Base-by-base conservation (phyloP, 169 alveolate species). In the Plasmodium blacklocki region DNA sequence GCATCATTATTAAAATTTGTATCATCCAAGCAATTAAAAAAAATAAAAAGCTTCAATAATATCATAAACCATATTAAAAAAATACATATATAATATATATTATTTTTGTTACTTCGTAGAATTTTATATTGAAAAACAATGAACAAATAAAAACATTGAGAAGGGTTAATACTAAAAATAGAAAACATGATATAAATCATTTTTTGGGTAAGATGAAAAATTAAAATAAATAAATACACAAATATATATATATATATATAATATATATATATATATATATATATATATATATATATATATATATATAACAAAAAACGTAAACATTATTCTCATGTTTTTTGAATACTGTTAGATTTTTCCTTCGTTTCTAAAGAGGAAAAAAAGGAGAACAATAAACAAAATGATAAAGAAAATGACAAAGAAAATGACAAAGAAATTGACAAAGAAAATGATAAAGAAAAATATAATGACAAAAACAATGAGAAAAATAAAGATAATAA, bases 201-300 rank as follows among this genome's bases (percentile, higher is more conserved):
- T 26, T 67, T 52, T 54, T 45, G 56, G 83, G 90, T 80, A 67
- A 67, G 29, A 47, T 9, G 15, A 50, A 39, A 70, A 74, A 74
- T 47, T 64, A 70, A 70, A 29, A 19, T 9, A 49, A 15, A 54
- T 1, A 14, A 56, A 21, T 26, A 73, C 11, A 45, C 7, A n/a
- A 56, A n/a, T 9, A 14, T 6, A 21, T 54, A 15, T 7, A 26
- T 12, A 74, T 19, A 39, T 21, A 58, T 49, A 60, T 21, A n/a
- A 73, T 26, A 73, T 18, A 73, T 54, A 54, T 32, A 52, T 12
- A 18, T n/a, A n/a, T n/a, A n/a, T n/a, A n/a, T n/a, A 12, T 63
- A 71, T 47, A 71, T 47, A 9, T 19, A 54, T n/a, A 52, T 52
- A 7, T 52, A 21, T 15, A 56, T 56, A 11, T 14, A 56, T 56